Base-by-base conservation (phyloP, 2,329 filamentous ascomycete species). In the Apiospora malaysiana region DNA sequence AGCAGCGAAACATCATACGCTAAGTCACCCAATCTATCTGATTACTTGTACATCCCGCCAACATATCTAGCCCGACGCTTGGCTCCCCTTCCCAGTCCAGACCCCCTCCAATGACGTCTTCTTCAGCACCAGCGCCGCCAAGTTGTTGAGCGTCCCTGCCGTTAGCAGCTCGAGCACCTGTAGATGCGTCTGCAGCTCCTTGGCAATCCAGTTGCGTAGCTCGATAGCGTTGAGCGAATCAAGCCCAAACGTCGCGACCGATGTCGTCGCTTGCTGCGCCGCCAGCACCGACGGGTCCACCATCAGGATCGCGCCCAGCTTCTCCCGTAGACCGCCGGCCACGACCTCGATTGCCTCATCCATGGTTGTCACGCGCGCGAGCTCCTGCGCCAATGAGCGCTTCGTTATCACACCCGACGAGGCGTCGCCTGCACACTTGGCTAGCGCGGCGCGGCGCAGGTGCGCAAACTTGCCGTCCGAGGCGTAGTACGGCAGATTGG, bases 111-210 rank as follows among this genome's bases (percentile, higher is more conserved):
- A 21, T 0, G 37, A 25, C 46, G 67, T 40, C 46, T 68, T 68
- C 46, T 56, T 68, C 8, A 69, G 16, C 23, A 69, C 56, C 10
- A 69, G 56, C 14, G 23, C 51, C 16, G 68, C 68, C 18, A 69
- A 16, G 16, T 69, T 42, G 16, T 43, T 65, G 1, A 69, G 23
- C 1, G 81, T 84, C 1, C 86, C 86, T 74, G 85, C 87, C 5
- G 83, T 85, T 51, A 89, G 77, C 72, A 89, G 76, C 76, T 90
- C 87, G 71, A 89, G 77, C 0, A 89, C 86, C 78, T 89, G 86
- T 76, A 88, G 74, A 69, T 85, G 86, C 1, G 83, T 82, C 75
- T 86, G 81, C 73, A 86, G 81, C 76, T 85, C 84, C 71, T 84
- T 82, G 23, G 83, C 83, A 66, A 87, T 83, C 79, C 83, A 87